These are phyloP conservation scores for Stachybotrys echinatus DNA, from an alignment of 2,329 filamentous ascomycete genomes.

Conservation along the genomic window DNA sequence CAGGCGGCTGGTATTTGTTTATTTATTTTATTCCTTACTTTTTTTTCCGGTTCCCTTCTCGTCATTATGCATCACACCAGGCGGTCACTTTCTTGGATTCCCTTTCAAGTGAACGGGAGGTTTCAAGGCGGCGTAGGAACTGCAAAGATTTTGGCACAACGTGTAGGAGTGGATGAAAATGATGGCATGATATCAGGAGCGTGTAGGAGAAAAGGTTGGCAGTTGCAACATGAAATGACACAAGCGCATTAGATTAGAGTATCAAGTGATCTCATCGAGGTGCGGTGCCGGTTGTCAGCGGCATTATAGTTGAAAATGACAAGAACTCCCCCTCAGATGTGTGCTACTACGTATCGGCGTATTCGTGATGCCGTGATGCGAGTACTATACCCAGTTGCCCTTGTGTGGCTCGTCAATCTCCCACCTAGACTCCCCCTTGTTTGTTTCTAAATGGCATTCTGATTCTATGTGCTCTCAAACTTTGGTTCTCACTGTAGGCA, in stretches of 20 bases:
- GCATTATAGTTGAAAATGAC: neutral
- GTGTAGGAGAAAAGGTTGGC: slow-evolving; percentile 17
- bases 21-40: slow-evolving; percentile 13
- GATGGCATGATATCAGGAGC: slow-evolving; percentile 15
- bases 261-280: slow-evolving; percentile 26
- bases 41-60: slow-evolving; percentile 5
- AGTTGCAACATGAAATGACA: neutral
- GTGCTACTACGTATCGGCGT: neutral
- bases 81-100: slow-evolving; percentile 18
- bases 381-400: no score
- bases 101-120: slow-evolving; percentile 29
- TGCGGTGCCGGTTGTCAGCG: slow-evolving; percentile 8
- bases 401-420: no score
- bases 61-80: neutral
- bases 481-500: no score
- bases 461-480: no score
- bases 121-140: slow-evolving; percentile 1
- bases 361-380: neutral
- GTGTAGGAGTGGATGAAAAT: slow-evolving; percentile 8
- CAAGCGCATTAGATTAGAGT: slow-evolving; percentile 14
- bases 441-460: no score
- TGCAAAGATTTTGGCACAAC: neutral
- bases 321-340: neutral
- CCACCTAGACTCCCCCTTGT: no score
- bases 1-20: slow-evolving; percentile 25